Conservation (phyloP, 345 rosid genomes). For the Durio zibethinus region DNA sequence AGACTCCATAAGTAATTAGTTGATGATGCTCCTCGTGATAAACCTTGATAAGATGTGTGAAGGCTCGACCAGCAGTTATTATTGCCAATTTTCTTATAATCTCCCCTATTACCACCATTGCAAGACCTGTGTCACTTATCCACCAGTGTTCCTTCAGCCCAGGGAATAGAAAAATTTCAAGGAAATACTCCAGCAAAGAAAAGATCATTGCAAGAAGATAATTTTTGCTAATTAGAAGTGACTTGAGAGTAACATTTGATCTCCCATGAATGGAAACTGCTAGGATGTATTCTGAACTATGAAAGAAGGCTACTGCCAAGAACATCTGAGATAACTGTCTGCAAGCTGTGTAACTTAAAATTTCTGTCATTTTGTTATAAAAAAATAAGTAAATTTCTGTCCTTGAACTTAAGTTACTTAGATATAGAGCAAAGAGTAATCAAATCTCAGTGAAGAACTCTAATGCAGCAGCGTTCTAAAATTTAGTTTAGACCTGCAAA, state of each 20-base stretch:
- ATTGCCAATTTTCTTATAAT: conserved; percentile 56
- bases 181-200: conserved; percentile 48
- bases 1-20: conserved; percentile 56
- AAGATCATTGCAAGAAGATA: conserved; percentile 53
- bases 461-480: conserved; percentile 11
- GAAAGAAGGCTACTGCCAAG: conserved; percentile 54
- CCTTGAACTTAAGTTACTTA: neutral
- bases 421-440: neutral
- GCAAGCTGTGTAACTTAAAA: conserved; percentile 37
- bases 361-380: conserved; percentile 44
- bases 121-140: conserved; percentile 56
- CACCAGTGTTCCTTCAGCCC: conserved; percentile 56
- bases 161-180: conserved; percentile 48
- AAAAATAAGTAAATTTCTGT: neutral
- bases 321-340: conserved; percentile 57
- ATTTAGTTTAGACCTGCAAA: conserved; percentile 36
- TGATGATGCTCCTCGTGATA: conserved; percentile 49
- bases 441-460: neutral
- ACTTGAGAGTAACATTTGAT: conserved; percentile 47
- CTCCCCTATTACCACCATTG: conserved; percentile 49
- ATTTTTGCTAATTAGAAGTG: conserved; percentile 57
- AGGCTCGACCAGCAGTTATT: conserved; percentile 64
- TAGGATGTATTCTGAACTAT: conserved; percentile 53
- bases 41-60: conserved; percentile 58
- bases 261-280: conserved; percentile 50